A percentile compares a stretch with the other conserved stretches of the same genome.
Conservation (phyloP, 768 basidiomycete species). For the Pleurotus eryngii region DNA sequence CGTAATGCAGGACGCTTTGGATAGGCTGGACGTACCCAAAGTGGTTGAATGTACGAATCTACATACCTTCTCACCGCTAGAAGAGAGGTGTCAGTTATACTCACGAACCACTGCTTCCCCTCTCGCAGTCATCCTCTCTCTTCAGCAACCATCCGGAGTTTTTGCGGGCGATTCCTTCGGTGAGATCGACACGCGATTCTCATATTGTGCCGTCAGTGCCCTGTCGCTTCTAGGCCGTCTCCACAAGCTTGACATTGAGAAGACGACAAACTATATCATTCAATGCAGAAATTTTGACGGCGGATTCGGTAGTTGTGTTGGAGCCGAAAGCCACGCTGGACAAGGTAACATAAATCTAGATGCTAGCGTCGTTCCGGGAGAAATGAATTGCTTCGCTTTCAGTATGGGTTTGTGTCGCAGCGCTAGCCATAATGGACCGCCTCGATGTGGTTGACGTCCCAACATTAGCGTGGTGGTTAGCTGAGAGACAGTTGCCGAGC, state of each 20-base stretch:
- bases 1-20: slow-evolving; percentile 76
- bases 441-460: slow-evolving; percentile 69
- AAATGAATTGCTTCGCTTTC: neutral
- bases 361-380: too few relatives aligned
- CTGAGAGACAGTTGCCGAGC: slow-evolving; percentile 88
- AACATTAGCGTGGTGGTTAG: slow-evolving; percentile 87
- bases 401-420: slow-evolving; percentile 90
- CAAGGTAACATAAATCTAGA: slow-evolving; percentile 54
- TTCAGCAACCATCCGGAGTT: slow-evolving; percentile 83
- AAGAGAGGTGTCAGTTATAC: too few relatives aligned
- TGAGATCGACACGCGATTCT: slow-evolving; percentile 91
- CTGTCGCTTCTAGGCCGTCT: slow-evolving; percentile 80
- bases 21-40: slow-evolving; percentile 65
- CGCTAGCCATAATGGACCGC: slow-evolving; percentile 82
- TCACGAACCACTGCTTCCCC: neutral
- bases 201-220: slow-evolving; percentile 81
- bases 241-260: slow-evolving; percentile 62
- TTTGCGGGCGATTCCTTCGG: slow-evolving; percentile 91
- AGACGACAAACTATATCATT: slow-evolving; percentile 67
- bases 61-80: too few relatives aligned
- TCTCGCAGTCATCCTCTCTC: slow-evolving; percentile 69
- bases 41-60: slow-evolving; percentile 65
- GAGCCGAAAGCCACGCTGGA: slow-evolving; percentile 90
- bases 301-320: slow-evolving; percentile 80
- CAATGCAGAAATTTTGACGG: slow-evolving; percentile 93